phyloP scores from a whole-genome alignment of 2,329 filamentous ascomycete genomes.

The Monilinia laxa region DNA sequence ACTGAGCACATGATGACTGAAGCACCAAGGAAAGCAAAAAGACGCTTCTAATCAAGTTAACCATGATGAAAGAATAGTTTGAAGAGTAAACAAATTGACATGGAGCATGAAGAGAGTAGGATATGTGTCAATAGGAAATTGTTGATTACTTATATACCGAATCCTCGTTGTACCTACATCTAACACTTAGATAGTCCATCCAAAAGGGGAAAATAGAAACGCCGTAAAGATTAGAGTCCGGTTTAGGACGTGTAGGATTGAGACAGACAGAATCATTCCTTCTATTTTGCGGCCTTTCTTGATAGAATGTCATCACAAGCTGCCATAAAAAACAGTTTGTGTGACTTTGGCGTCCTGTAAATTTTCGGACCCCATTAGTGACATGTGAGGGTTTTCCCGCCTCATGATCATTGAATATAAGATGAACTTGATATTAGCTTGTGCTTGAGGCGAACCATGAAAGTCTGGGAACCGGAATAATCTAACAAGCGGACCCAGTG shows the following conservation, averaged over 20 bases:
- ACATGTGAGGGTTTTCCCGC: conserved; percentile 17
- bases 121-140: neutral
- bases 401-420: conserved; percentile 21
- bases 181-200: neutral
- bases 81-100: neutral
- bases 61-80: conserved; percentile 19
- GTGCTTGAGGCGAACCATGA: conserved; percentile 7
- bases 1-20: conserved; percentile 20
- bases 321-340: neutral
- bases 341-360: neutral
- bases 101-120: neutral
- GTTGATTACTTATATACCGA: neutral
- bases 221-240: neutral
- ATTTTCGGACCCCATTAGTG: neutral
- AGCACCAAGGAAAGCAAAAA: conserved; percentile 14
- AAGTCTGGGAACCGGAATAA: conserved; percentile 19
- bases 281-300: neutral
- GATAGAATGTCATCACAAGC: conserved; percentile 14
- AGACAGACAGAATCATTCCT: neutral
- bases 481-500: conserved; percentile 21
- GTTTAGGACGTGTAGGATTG: neutral
- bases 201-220: neutral
- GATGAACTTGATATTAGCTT: conserved; percentile 15
- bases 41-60: conserved; percentile 7
- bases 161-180: neutral